Evolutionary conservation across 768 basidiomycete genomes (phyloP).

Genomic region (Termitomyces sp.): DNA sequence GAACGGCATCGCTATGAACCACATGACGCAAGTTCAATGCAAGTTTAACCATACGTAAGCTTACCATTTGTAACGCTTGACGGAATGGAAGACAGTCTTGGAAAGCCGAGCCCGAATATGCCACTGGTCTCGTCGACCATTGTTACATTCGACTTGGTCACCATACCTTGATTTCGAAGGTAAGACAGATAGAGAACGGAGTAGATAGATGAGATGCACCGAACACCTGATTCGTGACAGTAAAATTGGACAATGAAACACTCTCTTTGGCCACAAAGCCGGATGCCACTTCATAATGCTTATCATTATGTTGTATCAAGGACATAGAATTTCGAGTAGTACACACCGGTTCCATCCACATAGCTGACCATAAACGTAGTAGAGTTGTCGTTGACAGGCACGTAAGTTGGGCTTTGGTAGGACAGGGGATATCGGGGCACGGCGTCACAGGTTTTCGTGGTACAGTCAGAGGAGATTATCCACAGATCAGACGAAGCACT

Average conservation of each 20-base stretch:
- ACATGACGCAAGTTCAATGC: background rate
- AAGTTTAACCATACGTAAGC: background rate
- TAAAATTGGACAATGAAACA: constrained; percentile 54
- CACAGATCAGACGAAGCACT: constrained; percentile 74
- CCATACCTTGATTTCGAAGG: constrained; percentile 38
- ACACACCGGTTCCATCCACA: constrained; percentile 64
- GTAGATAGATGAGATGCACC: constrained; percentile 35
- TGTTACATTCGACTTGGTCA: constrained; percentile 57
- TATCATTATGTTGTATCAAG: background rate
- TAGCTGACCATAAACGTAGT: constrained; percentile 59
- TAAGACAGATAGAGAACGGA: background rate
- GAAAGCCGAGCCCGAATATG: constrained; percentile 71
- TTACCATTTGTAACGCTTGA: constrained; percentile 41
- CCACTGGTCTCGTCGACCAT: constrained; percentile 64
- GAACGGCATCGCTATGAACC: constrained; percentile 58
- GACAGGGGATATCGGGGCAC: constrained; percentile 68
- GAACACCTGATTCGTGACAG: constrained; percentile 56
- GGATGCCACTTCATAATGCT: constrained; percentile 40
- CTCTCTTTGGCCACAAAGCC: constrained; percentile 71
- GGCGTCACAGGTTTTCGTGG: constrained; percentile 42
- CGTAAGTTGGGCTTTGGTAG: constrained; percentile 64
- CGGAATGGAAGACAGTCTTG: constrained; percentile 61
- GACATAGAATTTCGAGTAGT: background rate
- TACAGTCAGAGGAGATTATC: constrained; percentile 62
- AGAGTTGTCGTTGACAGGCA: constrained; percentile 51